phyloP scores from a whole-genome alignment of 805 yeast genomes.

The Deakozyma indianensis region DNA sequence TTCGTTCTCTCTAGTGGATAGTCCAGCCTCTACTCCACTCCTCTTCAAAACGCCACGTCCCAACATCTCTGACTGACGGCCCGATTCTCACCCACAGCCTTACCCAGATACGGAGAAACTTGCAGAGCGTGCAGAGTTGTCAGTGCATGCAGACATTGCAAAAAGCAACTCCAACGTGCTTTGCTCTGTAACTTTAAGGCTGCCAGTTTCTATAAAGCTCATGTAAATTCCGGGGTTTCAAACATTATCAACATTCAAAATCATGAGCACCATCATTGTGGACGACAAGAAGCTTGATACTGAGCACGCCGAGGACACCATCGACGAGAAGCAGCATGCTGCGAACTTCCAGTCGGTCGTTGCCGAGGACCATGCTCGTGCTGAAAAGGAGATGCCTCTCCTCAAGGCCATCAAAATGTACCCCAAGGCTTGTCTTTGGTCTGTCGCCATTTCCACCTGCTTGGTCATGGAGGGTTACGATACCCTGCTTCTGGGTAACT shows the following conservation, averaged over 20 bases:
- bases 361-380: conserved; percentile 4
- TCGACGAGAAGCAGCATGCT: not conserved
- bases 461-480: conserved; percentile 39
- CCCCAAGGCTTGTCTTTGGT: conserved; percentile 33
- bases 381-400: conserved; percentile 17
- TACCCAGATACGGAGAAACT: not conserved
- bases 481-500: conserved; percentile 24
- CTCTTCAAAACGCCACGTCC: no score
- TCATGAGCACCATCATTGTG: not conserved
- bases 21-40: no score
- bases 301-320: not conserved
- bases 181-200: no score
- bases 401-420: conserved; percentile 24
- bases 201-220: no score
- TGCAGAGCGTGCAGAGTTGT: not conserved
- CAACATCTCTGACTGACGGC: no score
- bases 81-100: not conserved
- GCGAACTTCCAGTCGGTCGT: conserved; percentile 12
- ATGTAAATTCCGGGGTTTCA: no score
- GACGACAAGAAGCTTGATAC: conserved; percentile 1
- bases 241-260: no score
- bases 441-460: conserved; percentile 28
- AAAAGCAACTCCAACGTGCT: not conserved
- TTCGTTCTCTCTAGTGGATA: no score
- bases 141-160: no score